Conservation (phyloP, 2,329 filamentous ascomycete genomes). For the Raffaelea deltoideospora region DNA sequence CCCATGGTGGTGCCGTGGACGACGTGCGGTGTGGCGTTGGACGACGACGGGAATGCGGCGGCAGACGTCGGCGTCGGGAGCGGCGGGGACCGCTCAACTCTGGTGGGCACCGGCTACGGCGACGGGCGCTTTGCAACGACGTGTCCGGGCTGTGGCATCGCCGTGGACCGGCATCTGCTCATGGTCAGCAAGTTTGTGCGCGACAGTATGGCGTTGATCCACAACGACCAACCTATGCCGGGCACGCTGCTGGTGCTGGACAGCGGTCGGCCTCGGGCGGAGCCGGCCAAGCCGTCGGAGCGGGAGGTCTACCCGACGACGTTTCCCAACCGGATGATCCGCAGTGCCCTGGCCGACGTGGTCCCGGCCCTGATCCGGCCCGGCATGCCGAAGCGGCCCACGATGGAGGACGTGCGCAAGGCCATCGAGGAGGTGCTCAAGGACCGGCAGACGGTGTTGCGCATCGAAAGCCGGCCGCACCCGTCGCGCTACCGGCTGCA, state of each 20-base stretch:
- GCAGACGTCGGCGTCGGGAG: not conserved
- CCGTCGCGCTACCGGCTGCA: not conserved
- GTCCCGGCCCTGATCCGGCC: conserved; percentile 25
- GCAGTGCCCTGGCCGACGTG: conserved; percentile 23
- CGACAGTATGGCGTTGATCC: conserved; percentile 36
- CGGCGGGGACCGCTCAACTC: conserved; percentile 1
- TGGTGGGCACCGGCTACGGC: conserved; percentile 42
- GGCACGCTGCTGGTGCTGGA: conserved; percentile 47
- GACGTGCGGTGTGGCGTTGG: no score
- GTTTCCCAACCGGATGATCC: conserved; percentile 46
- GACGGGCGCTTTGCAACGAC: conserved; percentile 34
- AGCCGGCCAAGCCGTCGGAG: conserved; percentile 10
- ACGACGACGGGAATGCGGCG: conserved; percentile 11
- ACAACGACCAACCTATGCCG: conserved; percentile 39
- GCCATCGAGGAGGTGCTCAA: conserved; percentile 25
- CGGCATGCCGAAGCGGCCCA: conserved; percentile 11
- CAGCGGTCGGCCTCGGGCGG: conserved; percentile 30
- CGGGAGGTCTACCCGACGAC: conserved; percentile 15
- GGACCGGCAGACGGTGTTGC: not conserved
- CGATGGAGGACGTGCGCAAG: conserved; percentile 34
- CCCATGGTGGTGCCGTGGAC: conserved; percentile 43
- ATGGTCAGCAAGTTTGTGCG: conserved; percentile 44
- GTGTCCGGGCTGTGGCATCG: conserved; percentile 36
- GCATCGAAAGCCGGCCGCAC: conserved; percentile 6
- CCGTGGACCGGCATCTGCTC: conserved; percentile 41